Percentiles rank a stretch among this genome's conserved stretches.
These are phyloP conservation scores for Periconia digitata DNA, from an alignment of 2,329 filamentous ascomycete species.

Conservation along the genomic window DNA sequence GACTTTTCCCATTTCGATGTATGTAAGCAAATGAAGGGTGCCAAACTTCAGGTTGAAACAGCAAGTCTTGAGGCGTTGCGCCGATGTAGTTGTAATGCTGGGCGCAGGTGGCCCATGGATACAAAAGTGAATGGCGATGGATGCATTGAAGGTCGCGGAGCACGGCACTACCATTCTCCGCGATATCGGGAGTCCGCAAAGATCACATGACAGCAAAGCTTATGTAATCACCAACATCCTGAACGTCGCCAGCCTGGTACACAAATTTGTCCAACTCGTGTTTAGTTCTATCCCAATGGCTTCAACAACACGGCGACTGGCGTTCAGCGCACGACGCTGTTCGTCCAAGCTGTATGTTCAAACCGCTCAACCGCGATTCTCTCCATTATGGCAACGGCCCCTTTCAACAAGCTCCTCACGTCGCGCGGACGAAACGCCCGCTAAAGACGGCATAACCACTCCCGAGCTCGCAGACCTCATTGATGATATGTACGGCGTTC, in stretches of 20 bases:
- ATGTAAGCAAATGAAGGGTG: slow-evolving; percentile 1
- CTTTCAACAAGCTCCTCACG: slow-evolving; percentile 30
- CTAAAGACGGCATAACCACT: slow-evolving; percentile 15
- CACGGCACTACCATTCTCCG: slow-evolving; percentile 24
- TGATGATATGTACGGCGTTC: slow-evolving; percentile 11
- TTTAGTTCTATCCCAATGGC: slow-evolving; percentile 31
- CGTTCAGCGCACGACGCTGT: slow-evolving; percentile 33
- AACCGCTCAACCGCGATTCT: slow-evolving; percentile 13
- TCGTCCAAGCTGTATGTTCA: slow-evolving; percentile 25
- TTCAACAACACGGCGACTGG: slow-evolving; percentile 36
- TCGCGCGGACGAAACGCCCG: slow-evolving; percentile 17
- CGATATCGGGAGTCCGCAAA: slow-evolving; percentile 14
- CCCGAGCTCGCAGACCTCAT: slow-evolving; percentile 9
- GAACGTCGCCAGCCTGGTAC: slow-evolving; percentile 5
- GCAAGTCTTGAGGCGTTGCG: too few species aligned
- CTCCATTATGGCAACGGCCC: slow-evolving; percentile 36
- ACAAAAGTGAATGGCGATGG: neutral
- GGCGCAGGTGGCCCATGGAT: neutral
- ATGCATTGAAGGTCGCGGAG: slow-evolving; percentile 15
- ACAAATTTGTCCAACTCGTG: slow-evolving; percentile 33
- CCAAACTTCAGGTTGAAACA: slow-evolving; percentile 13
- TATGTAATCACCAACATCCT: too few species aligned
- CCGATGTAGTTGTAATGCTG: too few species aligned
- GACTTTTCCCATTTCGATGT: slow-evolving; percentile 36
- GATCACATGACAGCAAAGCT: too few species aligned